Evolutionary conservation across 345 rosid genomes (phyloP), one percentile per base, ranked within the genome.

Genomic region (Ricinus communis): DNA sequence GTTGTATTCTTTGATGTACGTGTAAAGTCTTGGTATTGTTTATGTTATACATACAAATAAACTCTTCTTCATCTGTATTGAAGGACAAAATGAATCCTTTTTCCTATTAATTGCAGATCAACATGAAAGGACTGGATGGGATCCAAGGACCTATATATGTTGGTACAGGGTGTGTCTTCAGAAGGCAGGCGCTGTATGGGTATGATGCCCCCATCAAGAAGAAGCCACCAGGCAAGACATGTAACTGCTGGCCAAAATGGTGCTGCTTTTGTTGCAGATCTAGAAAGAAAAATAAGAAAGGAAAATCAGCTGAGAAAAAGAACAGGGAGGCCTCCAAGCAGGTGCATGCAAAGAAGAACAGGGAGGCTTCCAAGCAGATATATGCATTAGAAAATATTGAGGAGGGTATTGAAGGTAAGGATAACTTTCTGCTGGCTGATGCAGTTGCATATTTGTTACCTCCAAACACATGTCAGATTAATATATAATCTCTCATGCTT

Each of bases 81-180:
- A 30, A 49, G 50, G n/a, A 45, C 69, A 54, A 33, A 27, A 45
- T 69, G 10, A 60, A 47, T 50, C 58, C 4, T 43, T 55, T 75
- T 68, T 50, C 16, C 30, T 19, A 51, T 55, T 65, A 45, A 11
- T 57, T 82, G 74, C 88, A 93, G 98, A 87, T 93, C 71, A 93
- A 93, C 75, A 93, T 93, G 98, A 93, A 93, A 84, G 97, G 98
- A 46, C 76, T 93, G 63, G 98, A 93, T 75, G 98, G 98, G 41
- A 64, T 93, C 38, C 98, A 93, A 82, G 98, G 98, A 22, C 98
- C 98, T 10, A 91, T 91, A 68, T 93, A 93, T 36, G 98, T 93
- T 2, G 98, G 97, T 68, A 93, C 98, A 1, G 98, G 98, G 10
- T 93, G 97, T 54, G 97, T 93, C 53, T 93, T 93, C 82, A 84